Percentiles rank a stretch among this genome's conserved stretches.
These are phyloP conservation scores for Bullera alba DNA, from an alignment of 768 basidiomycete genomes.

Conservation along the genomic window DNA sequence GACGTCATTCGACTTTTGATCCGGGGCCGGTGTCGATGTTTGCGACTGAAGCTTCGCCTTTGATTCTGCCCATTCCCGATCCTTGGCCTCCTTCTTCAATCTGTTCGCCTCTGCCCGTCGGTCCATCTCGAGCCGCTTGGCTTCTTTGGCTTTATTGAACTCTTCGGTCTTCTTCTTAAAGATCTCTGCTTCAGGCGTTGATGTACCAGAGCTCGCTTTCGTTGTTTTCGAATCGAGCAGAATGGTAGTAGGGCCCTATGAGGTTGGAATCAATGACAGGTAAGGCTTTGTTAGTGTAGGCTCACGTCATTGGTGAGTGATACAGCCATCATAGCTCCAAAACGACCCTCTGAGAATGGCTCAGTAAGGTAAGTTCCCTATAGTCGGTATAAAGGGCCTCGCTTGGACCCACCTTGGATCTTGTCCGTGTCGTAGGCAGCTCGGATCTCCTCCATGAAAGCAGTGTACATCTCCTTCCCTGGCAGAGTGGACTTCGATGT, in stretches of 20 bases:
- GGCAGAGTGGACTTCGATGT: conserved; percentile 58
- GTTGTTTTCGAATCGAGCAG: neutral
- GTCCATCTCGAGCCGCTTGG: neutral
- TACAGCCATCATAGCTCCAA: conserved; percentile 96
- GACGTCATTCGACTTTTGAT: too few relatives aligned
- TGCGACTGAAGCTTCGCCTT: too few relatives aligned
- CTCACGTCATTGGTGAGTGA: conserved; percentile 76
- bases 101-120: too few relatives aligned
- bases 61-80: too few relatives aligned
- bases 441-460: conserved; percentile 64
- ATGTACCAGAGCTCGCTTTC: neutral
- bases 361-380: neutral
- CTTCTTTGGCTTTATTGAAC: neutral
- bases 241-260: conserved; percentile 1
- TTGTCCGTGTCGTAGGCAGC: conserved; percentile 64
- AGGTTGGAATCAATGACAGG: neutral
- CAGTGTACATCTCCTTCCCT: conserved; percentile 63
- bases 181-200: neutral
- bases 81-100: neutral
- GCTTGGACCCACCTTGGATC: conserved; percentile 60
- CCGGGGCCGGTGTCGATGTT: too few relatives aligned
- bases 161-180: neutral
- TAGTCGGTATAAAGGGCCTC: neutral
- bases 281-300: neutral
- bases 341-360: conserved; percentile 70